phyloP scores from a whole-genome alignment of 2,329 filamentous ascomycete genomes.

The Ophiocordyceps sinensis region DNA sequence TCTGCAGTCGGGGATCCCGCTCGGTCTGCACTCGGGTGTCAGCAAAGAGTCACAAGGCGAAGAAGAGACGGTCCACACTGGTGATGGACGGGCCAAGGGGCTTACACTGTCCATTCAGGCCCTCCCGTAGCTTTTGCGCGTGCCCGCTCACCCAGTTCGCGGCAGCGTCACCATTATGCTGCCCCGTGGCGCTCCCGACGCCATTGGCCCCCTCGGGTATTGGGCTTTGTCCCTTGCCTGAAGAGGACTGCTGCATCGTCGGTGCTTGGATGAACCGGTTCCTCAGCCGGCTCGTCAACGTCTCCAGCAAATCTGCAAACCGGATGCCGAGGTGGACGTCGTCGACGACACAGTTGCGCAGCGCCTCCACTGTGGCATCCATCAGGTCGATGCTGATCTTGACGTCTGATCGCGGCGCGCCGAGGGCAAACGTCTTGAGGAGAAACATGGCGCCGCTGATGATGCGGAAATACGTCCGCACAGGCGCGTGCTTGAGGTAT shows the following conservation, averaged over 20 bases:
- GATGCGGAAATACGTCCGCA: slow-evolving; percentile 75
- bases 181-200: slow-evolving; percentile 13
- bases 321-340: slow-evolving; percentile 76
- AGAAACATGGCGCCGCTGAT: slow-evolving; percentile 77
- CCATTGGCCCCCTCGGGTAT: slow-evolving; percentile 17
- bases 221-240: slow-evolving; percentile 27
- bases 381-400: slow-evolving; percentile 61
- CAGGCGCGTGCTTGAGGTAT: slow-evolving; percentile 69
- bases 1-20: slow-evolving; percentile 17
- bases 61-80: background rate
- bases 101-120: slow-evolving; percentile 23
- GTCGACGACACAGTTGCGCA: slow-evolving; percentile 68
- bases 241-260: slow-evolving; percentile 25
- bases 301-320: slow-evolving; percentile 72
- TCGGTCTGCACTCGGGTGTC: slow-evolving; percentile 20
- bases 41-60: slow-evolving; percentile 2
- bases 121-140: slow-evolving; percentile 25
- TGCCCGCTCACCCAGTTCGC: slow-evolving; percentile 21
- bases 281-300: slow-evolving; percentile 57
- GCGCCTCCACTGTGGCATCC: slow-evolving; percentile 57
- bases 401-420: slow-evolving; percentile 65
- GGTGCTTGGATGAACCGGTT: slow-evolving; percentile 59
- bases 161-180: slow-evolving; percentile 10
- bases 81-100: background rate
- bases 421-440: slow-evolving; percentile 71